phyloP scores from a whole-genome alignment of 768 basidiomycete species.

The Aureoboletus auriporus region DNA sequence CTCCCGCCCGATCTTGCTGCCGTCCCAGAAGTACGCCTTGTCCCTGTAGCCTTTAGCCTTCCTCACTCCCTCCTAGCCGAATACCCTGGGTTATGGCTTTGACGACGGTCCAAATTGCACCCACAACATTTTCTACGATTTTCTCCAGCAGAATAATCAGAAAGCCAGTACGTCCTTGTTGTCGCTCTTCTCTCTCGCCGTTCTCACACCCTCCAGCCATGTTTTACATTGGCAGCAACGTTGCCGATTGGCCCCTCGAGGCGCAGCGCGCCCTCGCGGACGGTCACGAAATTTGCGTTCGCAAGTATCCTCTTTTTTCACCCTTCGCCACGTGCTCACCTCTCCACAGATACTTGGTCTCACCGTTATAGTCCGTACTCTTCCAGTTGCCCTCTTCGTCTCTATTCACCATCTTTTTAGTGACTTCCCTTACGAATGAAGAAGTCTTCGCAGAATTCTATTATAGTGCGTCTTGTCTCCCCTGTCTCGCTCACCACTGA shows the following conservation, averaged over 20 bases:
- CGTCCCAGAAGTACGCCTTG: constrained; percentile 44
- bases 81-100: constrained; percentile 55
- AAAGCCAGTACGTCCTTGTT: constrained; percentile 40
- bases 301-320: constrained; percentile 36
- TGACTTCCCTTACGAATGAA: constrained; percentile 57
- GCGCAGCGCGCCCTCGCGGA: constrained; percentile 50
- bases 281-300: constrained; percentile 59
- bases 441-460: constrained; percentile 76
- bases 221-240: constrained; percentile 61
- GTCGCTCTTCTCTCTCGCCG: too few relatives aligned
- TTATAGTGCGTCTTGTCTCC: constrained; percentile 46
- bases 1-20: constrained; percentile 28
- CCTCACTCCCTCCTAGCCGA: constrained; percentile 29
- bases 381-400: rapidly evolving
- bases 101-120: constrained; percentile 66
- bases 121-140: constrained; percentile 61
- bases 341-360: constrained; percentile 28
- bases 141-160: constrained; percentile 46
- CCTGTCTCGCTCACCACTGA: not conserved
- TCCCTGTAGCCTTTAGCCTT: not conserved
- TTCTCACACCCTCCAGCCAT: constrained; percentile 36
- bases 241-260: constrained; percentile 53
- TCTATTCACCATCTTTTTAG: constrained; percentile 25
- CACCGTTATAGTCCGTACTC: constrained; percentile 43
- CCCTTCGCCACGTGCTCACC: not conserved